Evolutionary conservation across 441 rosid genomes (phyloP).

Genomic region (Adansonia rubrostipa): DNA sequence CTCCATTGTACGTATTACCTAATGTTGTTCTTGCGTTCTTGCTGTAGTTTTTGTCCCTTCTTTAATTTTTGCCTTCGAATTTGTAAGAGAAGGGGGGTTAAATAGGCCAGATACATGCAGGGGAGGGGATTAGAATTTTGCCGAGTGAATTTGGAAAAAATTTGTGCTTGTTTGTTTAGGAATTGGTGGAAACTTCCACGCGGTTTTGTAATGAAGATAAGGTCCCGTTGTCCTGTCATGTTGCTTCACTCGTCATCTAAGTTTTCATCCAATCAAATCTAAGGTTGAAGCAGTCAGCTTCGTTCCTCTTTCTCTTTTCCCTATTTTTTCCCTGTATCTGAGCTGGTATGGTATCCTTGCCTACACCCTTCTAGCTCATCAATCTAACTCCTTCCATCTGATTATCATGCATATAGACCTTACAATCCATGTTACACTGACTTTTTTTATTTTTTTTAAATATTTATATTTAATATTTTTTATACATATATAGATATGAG

Average conservation of each 20-base stretch:
- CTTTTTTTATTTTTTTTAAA: too few species aligned
- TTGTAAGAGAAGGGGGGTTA: neutral
- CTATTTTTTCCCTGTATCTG: neutral
- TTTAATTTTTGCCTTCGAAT: neutral
- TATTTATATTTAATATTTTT: too few species aligned
- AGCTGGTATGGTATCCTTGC: too few species aligned
- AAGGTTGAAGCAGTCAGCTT: conserved; percentile 50
- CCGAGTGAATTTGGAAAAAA: conserved; percentile 60
- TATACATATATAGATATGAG: too few species aligned
- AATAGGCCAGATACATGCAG: conserved; percentile 6
- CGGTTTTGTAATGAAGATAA: conserved; percentile 45
- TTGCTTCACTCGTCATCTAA: neutral
- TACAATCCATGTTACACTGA: too few species aligned
- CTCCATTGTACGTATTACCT: conserved; percentile 33
- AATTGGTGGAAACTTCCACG: conserved; percentile 50
- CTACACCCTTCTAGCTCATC: too few species aligned
- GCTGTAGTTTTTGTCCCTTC: neutral
- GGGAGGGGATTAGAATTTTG: conserved; percentile 18
- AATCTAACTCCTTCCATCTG: too few species aligned
- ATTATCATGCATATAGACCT: too few species aligned
- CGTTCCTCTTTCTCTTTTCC: neutral
- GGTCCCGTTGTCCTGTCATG: neutral
- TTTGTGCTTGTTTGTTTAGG: neutral
- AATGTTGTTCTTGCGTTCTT: neutral
- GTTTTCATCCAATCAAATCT: conserved; percentile 13